These are phyloP conservation scores for Paspalum vaginatum DNA, from an alignment of 176 grass and related monocot genomes.

Conservation along the genomic window DNA sequence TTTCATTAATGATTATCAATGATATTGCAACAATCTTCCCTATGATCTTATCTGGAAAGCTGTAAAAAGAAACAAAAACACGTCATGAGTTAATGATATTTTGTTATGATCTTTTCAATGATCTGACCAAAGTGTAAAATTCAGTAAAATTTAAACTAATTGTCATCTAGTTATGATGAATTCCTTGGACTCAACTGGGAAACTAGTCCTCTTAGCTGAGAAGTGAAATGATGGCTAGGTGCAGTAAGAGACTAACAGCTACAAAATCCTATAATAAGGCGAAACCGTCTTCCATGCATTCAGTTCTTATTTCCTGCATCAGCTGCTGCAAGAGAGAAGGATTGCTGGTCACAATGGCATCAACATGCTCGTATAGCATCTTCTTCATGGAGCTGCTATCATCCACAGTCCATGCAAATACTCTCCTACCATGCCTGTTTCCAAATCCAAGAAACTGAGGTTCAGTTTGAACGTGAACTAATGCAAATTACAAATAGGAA, in stretches of 20 bases:
- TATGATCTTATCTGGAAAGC: background rate
- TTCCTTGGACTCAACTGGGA: background rate
- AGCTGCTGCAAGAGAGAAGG: conserved; percentile 66
- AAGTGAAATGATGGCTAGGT: conserved; percentile 3
- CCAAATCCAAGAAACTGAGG: background rate
- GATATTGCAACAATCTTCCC: background rate
- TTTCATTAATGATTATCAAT: background rate
- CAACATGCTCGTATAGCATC: conserved; percentile 75
- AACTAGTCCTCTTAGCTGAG: conserved; percentile 27
- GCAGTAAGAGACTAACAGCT: background rate
- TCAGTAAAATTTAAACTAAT: background rate
- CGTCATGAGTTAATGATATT: background rate
- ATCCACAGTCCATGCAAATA: conserved; percentile 96
- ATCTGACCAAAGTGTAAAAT: background rate
- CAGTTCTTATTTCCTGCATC: conserved; percentile 68
- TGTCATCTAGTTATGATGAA: conserved; percentile 4
- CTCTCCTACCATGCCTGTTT: conserved; percentile 68
- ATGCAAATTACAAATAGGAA: background rate
- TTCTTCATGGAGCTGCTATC: conserved; percentile 72
- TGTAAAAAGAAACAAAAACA: background rate
- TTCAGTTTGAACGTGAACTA: background rate
- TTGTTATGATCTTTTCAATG: background rate
- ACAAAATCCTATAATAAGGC: conserved; percentile 52
- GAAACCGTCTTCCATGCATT: conserved; percentile 77
- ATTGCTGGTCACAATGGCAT: conserved; percentile 86